Percentiles rank a stretch among this genome's conserved stretches.
phyloP scores from a whole-genome alignment of 208 protist genomes.

The Wallacemonas sp. region DNA sequence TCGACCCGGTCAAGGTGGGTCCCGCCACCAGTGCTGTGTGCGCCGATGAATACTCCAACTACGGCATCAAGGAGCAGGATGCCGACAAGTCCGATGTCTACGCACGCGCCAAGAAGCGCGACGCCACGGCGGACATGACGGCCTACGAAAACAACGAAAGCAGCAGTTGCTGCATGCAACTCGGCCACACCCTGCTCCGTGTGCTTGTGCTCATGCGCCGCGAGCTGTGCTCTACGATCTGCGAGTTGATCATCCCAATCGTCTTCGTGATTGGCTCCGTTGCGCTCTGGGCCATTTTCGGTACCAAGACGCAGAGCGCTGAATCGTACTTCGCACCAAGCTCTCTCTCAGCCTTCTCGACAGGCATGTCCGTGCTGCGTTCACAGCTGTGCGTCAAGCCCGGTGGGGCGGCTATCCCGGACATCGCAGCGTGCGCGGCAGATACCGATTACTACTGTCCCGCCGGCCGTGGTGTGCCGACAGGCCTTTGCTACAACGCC shows the following conservation, averaged over 20 bases:
- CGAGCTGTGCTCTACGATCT: conserved; percentile 33
- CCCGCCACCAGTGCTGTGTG: neutral
- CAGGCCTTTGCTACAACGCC: conserved; percentile 20
- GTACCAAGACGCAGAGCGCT: neutral
- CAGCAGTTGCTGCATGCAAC: conserved; percentile 34
- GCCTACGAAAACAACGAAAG: neutral
- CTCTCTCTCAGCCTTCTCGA: neutral
- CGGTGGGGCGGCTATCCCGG: conserved; percentile 4
- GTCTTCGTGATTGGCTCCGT: conserved; percentile 55
- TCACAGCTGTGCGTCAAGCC: neutral
- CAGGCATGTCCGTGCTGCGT: conserved; percentile 2
- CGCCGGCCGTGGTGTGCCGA: conserved; percentile 23
- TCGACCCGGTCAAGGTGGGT: neutral
- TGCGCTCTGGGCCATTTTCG: conserved; percentile 38
- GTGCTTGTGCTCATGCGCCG: conserved; percentile 44
- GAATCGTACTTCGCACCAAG: conserved; percentile 13
- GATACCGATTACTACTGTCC: conserved; percentile 15
- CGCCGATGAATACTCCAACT: neutral
- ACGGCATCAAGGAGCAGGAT: too few species aligned
- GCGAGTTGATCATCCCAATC: conserved; percentile 60
- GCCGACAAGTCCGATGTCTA: conserved; percentile 14
- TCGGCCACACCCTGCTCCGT: conserved; percentile 48
- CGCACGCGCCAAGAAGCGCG: neutral
- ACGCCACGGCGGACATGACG: neutral
- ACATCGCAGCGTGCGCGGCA: conserved; percentile 7